Base-by-base conservation (phyloP, 2,329 filamentous ascomycete genomes). In the Paracamarosporium sp. region DNA sequence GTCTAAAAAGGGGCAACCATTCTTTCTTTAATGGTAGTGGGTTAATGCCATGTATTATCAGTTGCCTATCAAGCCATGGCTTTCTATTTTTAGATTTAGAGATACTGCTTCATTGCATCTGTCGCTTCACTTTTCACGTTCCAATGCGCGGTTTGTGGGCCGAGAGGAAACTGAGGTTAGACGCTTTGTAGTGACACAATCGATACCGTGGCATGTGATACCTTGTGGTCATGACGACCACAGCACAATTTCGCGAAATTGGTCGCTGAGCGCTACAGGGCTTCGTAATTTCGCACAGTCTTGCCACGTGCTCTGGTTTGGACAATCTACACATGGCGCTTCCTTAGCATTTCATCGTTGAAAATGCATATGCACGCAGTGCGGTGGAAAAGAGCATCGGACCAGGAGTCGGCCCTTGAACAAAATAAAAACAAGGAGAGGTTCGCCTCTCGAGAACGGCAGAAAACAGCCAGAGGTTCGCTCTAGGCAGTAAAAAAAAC, bases 31-130 rank as follows among this genome's bases (percentile, higher is more conserved):
- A 66, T 69, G 65, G 64, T 69, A 68, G 63, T 62, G 55, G 62
- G 60, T 63, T 67, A 71, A 73, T 68, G 62, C 68, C 69, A 74
- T 74, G 66, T 70, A 66, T 67, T 68, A 53, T 53, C 70, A 59
- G 72, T 74, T 75, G 71, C 69, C 72, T 72, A 59, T 71, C 69
- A 72, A 68, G 15, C 50, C 60, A 57, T 51, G n/a, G 50, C 41
- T 48, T 61, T 55, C 41, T 30, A 40, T 28, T 20, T 47, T 15
- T 52, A 55, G 31, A 45, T 28, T n/a, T 54, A 45, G 47, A 31
- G n/a, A 22, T 17, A 17, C 22, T 12, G 25, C 20, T 33, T 50
- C 45, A 50, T 27, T 36, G 25, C 15, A 28, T 38, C 20, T 9
- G 17, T n/a, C 27, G 24, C 20, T 38, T 28, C 15, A 13, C 22